Base-by-base conservation (phyloP, 192 early-diverging fungal genomes). In the Coemansia erecta region DNA sequence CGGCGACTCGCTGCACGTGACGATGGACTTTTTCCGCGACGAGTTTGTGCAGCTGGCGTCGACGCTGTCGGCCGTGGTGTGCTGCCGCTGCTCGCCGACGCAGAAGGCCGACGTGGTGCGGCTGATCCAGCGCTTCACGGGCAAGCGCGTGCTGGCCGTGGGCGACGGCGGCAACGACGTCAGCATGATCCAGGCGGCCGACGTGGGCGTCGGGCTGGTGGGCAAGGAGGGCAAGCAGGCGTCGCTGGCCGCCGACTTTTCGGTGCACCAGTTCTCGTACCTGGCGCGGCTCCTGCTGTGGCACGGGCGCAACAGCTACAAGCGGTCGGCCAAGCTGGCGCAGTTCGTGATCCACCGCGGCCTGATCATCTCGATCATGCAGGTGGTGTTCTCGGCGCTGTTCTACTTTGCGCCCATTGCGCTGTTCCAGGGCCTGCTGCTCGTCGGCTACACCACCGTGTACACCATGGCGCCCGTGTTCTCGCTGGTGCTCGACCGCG, bases 101-200 rank as follows among this genome's bases (percentile, higher is more conserved):
- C 95, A 98, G 73, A 98, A 98, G 80, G 93, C 95, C 9, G 93
- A 92, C 14, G 86, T 98, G 42, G 92, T 93, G 24, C 64, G 77
- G 8, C 58, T 95, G 58, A 90, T 98, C 58, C 90, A 91, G 58
- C 63, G 78, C 8, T 82, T 81, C 41, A 90, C 90, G 3, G 77
- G 85, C 35, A 89, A 90, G 55, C 82, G 92, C 0, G 89, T 92
- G 26, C 85, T 90, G 55, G 91, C 91, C 41, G 93, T 98, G 42
- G 95, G 95, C 42, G 95, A 98, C 70, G 95, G 95, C 42, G 95
- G 93, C 45, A 98, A 98, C 66, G 95, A 98, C 65, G 94, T 98
- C 42, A 88, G 86, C 40, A 98, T 98, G 95, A 98, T 98, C 59
- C 92, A 94, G 68, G 87, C 91, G 0, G 95, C 95, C 0, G 86